These are phyloP conservation scores for Mycena indigotica DNA, from an alignment of 768 basidiomycete genomes.

Conservation along the genomic window DNA sequence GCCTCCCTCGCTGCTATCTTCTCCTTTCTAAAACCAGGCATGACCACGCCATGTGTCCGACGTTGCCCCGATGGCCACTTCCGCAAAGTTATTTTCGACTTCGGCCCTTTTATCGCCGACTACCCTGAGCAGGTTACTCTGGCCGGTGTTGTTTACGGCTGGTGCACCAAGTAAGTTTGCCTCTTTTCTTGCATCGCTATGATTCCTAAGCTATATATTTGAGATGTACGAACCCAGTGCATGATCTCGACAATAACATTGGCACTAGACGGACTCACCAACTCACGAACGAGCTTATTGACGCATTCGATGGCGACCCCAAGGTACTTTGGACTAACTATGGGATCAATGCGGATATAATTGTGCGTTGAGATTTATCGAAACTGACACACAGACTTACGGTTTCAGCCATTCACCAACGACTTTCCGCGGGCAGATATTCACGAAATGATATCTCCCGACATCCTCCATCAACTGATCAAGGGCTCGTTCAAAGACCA, in stretches of 20 bases:
- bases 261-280: conserved; percentile 4
- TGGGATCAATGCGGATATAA: conserved; percentile 21
- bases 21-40: too few species aligned
- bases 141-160: conserved; percentile 17
- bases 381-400: background rate
- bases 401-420: conserved; percentile 26
- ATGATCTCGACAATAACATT: conserved; percentile 3
- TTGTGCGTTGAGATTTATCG: conserved; percentile 8
- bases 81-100: too few species aligned
- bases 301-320: background rate
- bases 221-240: conserved; percentile 7
- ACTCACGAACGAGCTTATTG: conserved; percentile 8
- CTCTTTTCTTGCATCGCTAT: background rate
- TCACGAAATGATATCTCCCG: conserved; percentile 29
- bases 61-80: too few species aligned
- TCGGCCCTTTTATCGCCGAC: too few species aligned
- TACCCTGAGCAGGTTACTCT: conserved; percentile 36
- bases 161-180: conserved; percentile 9
- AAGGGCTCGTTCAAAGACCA: conserved; percentile 35
- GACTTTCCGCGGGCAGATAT: conserved; percentile 32
- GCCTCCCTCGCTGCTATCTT: too few species aligned
- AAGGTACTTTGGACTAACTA: conserved; percentile 19
- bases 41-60: too few species aligned
- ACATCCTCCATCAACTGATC: conserved; percentile 33
- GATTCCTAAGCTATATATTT: background rate